Base-by-base conservation (phyloP, 768 basidiomycete species). In the Infundibulicybe gibba region DNA sequence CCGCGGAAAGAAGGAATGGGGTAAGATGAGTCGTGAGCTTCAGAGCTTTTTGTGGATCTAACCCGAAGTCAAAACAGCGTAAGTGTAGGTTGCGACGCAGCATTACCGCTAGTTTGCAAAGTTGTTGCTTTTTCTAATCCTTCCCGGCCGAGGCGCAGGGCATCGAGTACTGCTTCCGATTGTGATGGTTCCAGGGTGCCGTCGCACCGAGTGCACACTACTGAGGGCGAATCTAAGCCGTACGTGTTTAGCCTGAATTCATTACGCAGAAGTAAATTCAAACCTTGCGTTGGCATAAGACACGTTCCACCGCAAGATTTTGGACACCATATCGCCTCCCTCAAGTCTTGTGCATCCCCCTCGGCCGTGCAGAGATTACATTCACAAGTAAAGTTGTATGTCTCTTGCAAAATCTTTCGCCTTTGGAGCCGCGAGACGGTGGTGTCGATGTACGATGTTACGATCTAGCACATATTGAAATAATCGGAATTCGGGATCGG, bases 361-460 rank as follows among this genome's bases (percentile, higher is more conserved):
- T 47, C 53, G 0, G 51, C 40, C 12, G 43, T 48, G 60, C 90
- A 94, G 0, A 89, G 62, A 0, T 51, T 21, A 58, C 95, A 97
- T 10, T 48, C 54, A 55, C 94, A 97, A 6, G 56, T 66, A 56
- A 97, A 97, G 53, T 78, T 75, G 63, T 97, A 97, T 1, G 87
- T 84, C 49, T 86, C 82, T 38, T 66, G 56, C 15, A 97, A 71
- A 1, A 76, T 68, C 30, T 64, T 61, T 50, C 79, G 83, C 21
- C 94, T 72, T 15, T 71, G 60, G 0, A 56, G 48, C 9, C 64
- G 67, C 0, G 93, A 87, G 2, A 88, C 68, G 0, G 91, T 90
- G 0, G 87, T 81, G 60, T 97, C 95, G 39, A 97, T 74, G 54
- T 97, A 97, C 8, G 89, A 73, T 0, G 86, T 92, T 32, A 87